Conservation (phyloP, 2,329 filamentous ascomycete species). For the Penicillium janthinellum region DNA sequence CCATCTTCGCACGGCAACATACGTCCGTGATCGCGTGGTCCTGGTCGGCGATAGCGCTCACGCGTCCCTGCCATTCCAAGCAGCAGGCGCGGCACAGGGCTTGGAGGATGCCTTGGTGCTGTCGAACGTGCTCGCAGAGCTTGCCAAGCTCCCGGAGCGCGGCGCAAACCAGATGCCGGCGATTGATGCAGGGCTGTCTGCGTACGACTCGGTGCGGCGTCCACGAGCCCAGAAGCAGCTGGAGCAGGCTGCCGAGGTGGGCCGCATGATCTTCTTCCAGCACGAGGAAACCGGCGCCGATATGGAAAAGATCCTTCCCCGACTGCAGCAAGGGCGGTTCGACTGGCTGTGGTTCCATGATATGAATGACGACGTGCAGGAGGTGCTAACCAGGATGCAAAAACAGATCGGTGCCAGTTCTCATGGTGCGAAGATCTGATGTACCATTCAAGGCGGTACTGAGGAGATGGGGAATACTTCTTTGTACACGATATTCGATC, state of each 20-base stretch:
- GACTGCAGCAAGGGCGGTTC: conserved; percentile 12
- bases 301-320: conserved; percentile 13
- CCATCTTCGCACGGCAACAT: conserved; percentile 37
- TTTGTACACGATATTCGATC: too few relatives aligned
- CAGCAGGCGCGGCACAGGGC: conserved; percentile 40
- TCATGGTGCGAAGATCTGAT: too few relatives aligned
- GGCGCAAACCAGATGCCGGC: not conserved
- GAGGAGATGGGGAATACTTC: too few relatives aligned
- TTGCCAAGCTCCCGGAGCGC: conserved; percentile 1
- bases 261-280: conserved; percentile 16
- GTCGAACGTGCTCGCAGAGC: conserved; percentile 29
- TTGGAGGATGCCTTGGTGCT: conserved; percentile 42
- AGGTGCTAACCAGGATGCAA: not conserved
- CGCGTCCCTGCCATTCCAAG: conserved; percentile 38
- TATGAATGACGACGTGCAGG: conserved; percentile 10
- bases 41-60: conserved; percentile 44
- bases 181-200: not conserved
- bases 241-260: conserved; percentile 11
- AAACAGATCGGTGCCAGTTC: not conserved
- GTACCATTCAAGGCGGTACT: too few relatives aligned
- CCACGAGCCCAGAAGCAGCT: conserved; percentile 10
- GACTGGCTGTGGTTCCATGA: conserved; percentile 19
- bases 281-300: conserved; percentile 14
- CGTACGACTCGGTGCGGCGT: conserved; percentile 11
- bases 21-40: conserved; percentile 30